Evolutionary conservation across 1,284 basidiomycete genomes (phyloP), one percentile per base, ranked within the genome.

Genomic region (Malassezia japonica): DNA sequence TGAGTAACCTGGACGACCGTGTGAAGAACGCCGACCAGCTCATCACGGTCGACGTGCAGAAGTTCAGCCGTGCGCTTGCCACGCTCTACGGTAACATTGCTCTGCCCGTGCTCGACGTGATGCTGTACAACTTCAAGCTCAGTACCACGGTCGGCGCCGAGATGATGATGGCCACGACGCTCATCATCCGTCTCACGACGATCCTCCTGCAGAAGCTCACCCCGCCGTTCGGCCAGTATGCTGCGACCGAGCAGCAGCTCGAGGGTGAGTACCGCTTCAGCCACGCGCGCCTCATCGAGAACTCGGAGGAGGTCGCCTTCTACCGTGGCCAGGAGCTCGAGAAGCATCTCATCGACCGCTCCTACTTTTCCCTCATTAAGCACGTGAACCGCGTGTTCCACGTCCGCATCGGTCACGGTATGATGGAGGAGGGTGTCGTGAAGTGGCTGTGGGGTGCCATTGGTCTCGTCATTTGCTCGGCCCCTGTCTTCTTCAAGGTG

Each of bases 11-110:
- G 31, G 70, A 72, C 40, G 92, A 96, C 73, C 79, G 92, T 48
- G 90, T 96, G 60, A 90, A 90, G 77, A 96, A 96, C 63, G 86
- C 88, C 8, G 92, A 96, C 70, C 91, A 95, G 84, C 85, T 92
- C 81, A 88, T 96, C 59, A 92, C 90, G 0, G 85, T 92, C 55
- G 92, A 98, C 72, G 88, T 96, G 37, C 86, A 90, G 71, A 86
- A 86, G 52, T 96, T 96, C 76, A 88, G 87, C 28, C 81, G 80
- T 20, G 85, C 89, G 67, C 80, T 98, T 15, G 88, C 92, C 8
- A 87, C 89, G 34, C 90, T 96, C 38, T 98, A 96, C 63, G 63
- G 63, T 46, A 70, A 71, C 57, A 61, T 72, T 50, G 62, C 65
- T 32, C 95, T 96, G 74, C 92, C 92, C 1, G 79, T 86, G 15